Evolutionary conservation across 208 protist genomes (phyloP).

Genomic region (Crithidia fasciculata): DNA sequence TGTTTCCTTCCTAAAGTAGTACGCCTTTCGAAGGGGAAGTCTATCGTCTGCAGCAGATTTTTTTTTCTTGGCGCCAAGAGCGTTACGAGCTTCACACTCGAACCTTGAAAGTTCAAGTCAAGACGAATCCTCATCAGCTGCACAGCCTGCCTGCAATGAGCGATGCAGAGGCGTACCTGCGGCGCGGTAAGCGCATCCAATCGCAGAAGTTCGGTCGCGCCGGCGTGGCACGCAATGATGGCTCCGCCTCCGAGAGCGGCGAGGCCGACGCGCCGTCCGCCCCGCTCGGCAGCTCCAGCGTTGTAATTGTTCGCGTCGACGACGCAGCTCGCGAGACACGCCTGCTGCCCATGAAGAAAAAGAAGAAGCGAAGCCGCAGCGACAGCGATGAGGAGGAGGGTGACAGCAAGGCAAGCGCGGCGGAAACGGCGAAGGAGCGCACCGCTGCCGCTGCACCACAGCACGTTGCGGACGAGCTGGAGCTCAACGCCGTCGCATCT

Average conservation of each 20-base stretch:
- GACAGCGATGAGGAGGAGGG: slow-evolving; percentile 18
- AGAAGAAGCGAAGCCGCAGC: slow-evolving; percentile 14
- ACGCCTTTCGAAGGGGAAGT: too few relatives aligned
- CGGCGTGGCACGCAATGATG: slow-evolving; percentile 23
- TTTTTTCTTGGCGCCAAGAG: neutral
- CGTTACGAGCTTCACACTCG: too few relatives aligned
- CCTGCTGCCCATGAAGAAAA: slow-evolving; percentile 36
- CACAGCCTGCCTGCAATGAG: neutral
- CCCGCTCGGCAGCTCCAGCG: neutral
- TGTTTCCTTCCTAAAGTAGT: neutral
- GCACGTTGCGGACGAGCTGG: slow-evolving; percentile 5
- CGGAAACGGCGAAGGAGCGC: neutral
- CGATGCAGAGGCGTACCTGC: slow-evolving; percentile 24
- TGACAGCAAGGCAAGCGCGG: neutral
- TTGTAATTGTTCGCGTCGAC: slow-evolving; percentile 21
- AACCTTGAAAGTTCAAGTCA: neutral
- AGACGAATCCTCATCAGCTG: neutral
- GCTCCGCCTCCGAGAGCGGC: neutral
- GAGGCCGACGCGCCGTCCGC: neutral
- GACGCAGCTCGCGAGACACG: slow-evolving; percentile 12
- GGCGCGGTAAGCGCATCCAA: slow-evolving; percentile 17
- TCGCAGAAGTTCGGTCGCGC: slow-evolving; percentile 20
- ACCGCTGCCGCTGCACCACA: neutral
- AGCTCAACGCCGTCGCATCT: slow-evolving; percentile 22
- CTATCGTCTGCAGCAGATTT: neutral